Conservation (phyloP, 208 protist genomes). For the Herpetomonas tarakana region DNA sequence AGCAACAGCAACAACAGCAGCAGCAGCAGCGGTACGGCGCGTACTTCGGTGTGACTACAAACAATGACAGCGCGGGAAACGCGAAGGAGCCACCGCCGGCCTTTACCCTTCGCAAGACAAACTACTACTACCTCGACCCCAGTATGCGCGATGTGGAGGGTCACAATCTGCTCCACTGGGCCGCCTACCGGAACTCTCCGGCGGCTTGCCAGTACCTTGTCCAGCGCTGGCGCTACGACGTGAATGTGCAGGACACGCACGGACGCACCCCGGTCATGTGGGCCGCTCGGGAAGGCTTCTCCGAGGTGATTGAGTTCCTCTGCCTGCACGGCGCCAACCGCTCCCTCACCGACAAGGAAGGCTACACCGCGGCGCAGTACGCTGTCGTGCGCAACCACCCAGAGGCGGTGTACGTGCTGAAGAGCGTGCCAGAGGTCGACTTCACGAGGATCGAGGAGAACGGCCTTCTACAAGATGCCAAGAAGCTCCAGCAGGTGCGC, state of each 20-base stretch:
- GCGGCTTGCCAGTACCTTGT: slow-evolving; percentile 68
- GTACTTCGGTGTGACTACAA: too few relatives aligned
- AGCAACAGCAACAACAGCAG: background rate
- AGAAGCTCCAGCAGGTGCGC: background rate
- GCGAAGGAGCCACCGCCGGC: background rate
- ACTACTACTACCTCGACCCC: slow-evolving; percentile 43
- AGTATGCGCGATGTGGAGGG: slow-evolving; percentile 43
- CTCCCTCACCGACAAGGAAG: slow-evolving; percentile 34
- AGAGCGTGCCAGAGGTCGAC: slow-evolving; percentile 10
- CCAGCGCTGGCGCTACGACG: slow-evolving; percentile 50
- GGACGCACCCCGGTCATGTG: slow-evolving; percentile 74
- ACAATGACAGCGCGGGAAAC: too few relatives aligned
- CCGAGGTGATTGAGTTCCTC: slow-evolving; percentile 63
- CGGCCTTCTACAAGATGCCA: background rate
- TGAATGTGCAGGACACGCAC: slow-evolving; percentile 38
- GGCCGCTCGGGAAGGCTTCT: slow-evolving; percentile 75
- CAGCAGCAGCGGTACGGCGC: too few relatives aligned
- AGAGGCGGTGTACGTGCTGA: slow-evolving; percentile 49
- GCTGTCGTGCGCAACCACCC: slow-evolving; percentile 53
- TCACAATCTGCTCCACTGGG: slow-evolving; percentile 79
- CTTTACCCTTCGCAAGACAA: background rate
- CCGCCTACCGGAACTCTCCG: slow-evolving; percentile 60
- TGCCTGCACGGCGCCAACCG: slow-evolving; percentile 41
- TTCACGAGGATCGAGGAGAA: background rate
- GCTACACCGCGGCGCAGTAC: slow-evolving; percentile 60